Base-by-base conservation (phyloP, 2,329 filamentous ascomycete genomes). In the Cordyceps fumosorosea region DNA sequence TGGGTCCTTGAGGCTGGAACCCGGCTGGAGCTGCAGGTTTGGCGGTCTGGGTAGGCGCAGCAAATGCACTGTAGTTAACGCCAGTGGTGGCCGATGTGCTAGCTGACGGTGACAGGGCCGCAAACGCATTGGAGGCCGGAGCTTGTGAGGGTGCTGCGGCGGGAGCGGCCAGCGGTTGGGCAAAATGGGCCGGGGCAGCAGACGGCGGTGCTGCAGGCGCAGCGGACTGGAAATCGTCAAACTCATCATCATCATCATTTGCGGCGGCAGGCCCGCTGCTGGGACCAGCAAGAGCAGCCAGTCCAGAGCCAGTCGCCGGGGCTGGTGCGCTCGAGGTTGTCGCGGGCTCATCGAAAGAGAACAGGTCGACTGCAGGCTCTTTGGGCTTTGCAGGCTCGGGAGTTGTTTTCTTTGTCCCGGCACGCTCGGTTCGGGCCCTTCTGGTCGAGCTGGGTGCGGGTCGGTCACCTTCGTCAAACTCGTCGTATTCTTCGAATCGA, bases 141-240 rank as follows among this genome's bases (percentile, higher is more conserved):
- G 87, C 88, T 68, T 89, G 87, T 73, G 47, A 47, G 16, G 60
- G 37, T 10, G 54, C 54, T 29, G 45, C 53, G 14, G 89, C 40
- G 44, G 44, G 86, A 11, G 85, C 90, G n/a, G 90, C 92, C 37
- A 96, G 84, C 22, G 95, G 93, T 73, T 93, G 87, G 3, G 93
- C 93, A 32, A 90, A 84, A 14, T 89, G 90, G 69, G 92, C 92
- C 65, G 90, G 89, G 12, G 83, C 79, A 11, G 81, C 83, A 1
- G 79, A 78, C 1, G 85, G 79, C 5, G 75, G 75, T 16, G 79
- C 70, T 29, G 85, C 78, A 3, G 88, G 84, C 6, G 51, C 52
- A 3, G 93, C 93, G 22, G 92, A 96, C 75, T 96, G 91, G 81
- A 98, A 98, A 72, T 99, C 95, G 72, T 98, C 95, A 71, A 98